Evolutionary conservation across 306 rosid species (phyloP).

Genomic region (Vigna hirtella): DNA sequence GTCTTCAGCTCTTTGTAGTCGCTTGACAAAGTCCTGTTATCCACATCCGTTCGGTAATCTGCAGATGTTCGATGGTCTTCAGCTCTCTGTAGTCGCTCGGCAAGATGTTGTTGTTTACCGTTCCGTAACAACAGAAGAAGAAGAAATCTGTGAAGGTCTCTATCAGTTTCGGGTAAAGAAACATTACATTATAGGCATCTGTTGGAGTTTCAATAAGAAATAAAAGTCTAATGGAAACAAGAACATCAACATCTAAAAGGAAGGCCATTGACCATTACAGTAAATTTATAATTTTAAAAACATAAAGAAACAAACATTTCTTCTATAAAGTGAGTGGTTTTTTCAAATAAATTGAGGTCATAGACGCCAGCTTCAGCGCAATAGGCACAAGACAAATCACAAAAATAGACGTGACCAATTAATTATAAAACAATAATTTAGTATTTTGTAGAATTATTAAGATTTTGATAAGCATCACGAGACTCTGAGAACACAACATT

Average conservation of each 20-base stretch:
- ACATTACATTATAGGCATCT: background rate
- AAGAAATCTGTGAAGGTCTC: no score
- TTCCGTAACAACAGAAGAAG: no score
- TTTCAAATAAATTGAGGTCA: conserved; percentile 6
- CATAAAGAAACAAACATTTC: conserved; percentile 18
- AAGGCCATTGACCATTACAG: conserved; percentile 15
- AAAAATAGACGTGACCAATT: background rate
- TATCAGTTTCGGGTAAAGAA: background rate
- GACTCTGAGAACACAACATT: background rate
- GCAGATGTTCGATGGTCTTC: no score
- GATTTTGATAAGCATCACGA: background rate
- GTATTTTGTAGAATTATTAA: background rate
- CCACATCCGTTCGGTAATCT: no score
- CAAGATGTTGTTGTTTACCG: no score
- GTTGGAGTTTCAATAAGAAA: background rate
- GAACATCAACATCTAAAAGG: background rate
- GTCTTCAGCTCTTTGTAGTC: no score
- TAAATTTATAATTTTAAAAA: background rate
- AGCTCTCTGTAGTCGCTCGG: no score
- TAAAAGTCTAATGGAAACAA: conserved; percentile 29
- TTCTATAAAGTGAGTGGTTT: background rate
- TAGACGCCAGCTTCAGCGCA: conserved; percentile 38
- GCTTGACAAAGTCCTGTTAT: no score
- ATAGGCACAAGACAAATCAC: conserved; percentile 12
- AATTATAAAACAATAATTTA: background rate